phyloP scores from a whole-genome alignment of 2,329 filamentous ascomycete species.

The Diaporthe helianthi region DNA sequence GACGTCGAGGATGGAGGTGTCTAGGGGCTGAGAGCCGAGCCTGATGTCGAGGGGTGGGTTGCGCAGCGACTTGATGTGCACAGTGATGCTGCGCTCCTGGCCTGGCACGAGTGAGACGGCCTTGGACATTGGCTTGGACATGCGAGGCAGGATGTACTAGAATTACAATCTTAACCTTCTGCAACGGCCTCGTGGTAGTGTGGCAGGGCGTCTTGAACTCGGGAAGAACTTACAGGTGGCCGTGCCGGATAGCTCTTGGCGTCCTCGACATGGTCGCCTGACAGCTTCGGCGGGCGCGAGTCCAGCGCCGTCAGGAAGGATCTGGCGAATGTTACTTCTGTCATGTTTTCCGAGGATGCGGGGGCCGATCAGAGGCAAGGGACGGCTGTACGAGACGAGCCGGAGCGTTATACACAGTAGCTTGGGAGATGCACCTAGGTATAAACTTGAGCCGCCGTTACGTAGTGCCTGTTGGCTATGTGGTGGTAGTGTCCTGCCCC shows the following conservation, averaged over 20 bases:
- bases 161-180: slow-evolving; percentile 32
- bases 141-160: slow-evolving; percentile 76
- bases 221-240: slow-evolving; percentile 68
- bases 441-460: slow-evolving; percentile 19
- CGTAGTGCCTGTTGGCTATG: slow-evolving; percentile 13
- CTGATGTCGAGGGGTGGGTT: slow-evolving; percentile 74
- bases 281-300: slow-evolving; percentile 78
- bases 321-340: slow-evolving; percentile 86
- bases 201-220: slow-evolving; percentile 1
- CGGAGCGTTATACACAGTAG: background rate
- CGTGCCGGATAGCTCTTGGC: slow-evolving; percentile 78
- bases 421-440: background rate
- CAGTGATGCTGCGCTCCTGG: slow-evolving; percentile 59
- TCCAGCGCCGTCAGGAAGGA: slow-evolving; percentile 83
- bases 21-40: slow-evolving; percentile 67
- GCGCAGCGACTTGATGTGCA: slow-evolving; percentile 78
- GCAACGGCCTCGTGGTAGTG: slow-evolving; percentile 3
- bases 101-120: slow-evolving; percentile 54
- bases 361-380: background rate
- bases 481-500: background rate
- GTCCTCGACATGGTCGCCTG: slow-evolving; percentile 90
- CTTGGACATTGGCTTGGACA: slow-evolving; percentile 57
- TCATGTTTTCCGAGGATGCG: slow-evolving; percentile 58
- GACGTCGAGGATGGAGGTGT: slow-evolving; percentile 79
- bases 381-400: background rate